phyloP scores from a whole-genome alignment of 2,329 filamentous ascomycete genomes.

The Exophiala bonariae region DNA sequence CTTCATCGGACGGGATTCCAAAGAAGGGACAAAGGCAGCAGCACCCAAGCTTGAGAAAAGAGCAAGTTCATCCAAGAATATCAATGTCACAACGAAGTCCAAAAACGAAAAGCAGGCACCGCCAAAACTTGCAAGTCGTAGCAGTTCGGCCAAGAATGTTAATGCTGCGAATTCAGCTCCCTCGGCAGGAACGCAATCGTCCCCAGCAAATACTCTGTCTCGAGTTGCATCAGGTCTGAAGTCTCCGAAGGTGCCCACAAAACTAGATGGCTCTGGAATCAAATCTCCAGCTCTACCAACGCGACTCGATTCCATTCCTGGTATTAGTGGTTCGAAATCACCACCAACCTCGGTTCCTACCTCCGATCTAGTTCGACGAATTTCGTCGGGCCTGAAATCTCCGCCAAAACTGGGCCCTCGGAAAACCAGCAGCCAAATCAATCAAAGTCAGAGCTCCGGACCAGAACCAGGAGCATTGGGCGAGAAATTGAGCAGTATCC shows the following conservation, averaged over 20 bases:
- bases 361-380: conserved; percentile 6
- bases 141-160: conserved; percentile 9
- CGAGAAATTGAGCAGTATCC: conserved; percentile 9
- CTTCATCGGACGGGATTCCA: conserved; percentile 5
- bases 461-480: conserved; percentile 8
- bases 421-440: conserved; percentile 13
- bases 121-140: conserved; percentile 16
- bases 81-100: neutral
- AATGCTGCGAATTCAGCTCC: neutral
- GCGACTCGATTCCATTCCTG: conserved; percentile 3
- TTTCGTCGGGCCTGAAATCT: conserved; percentile 10
- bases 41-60: conserved; percentile 12
- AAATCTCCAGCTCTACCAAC: conserved; percentile 1
- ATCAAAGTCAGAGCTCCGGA: neutral
- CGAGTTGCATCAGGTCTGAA: conserved; percentile 6
- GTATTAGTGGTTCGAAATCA: conserved; percentile 6
- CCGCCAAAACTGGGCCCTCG: conserved; percentile 18
- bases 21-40: neutral
- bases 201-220: conserved; percentile 5
- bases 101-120: conserved; percentile 8
- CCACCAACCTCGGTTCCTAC: conserved; percentile 18
- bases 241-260: conserved; percentile 1
- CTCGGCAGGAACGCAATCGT: neutral
- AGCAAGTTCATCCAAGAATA: conserved; percentile 1
- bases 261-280: conserved; percentile 6